phyloP scores from a whole-genome alignment of 169 alveolate genomes.

The Eimeria acervulina region DNA sequence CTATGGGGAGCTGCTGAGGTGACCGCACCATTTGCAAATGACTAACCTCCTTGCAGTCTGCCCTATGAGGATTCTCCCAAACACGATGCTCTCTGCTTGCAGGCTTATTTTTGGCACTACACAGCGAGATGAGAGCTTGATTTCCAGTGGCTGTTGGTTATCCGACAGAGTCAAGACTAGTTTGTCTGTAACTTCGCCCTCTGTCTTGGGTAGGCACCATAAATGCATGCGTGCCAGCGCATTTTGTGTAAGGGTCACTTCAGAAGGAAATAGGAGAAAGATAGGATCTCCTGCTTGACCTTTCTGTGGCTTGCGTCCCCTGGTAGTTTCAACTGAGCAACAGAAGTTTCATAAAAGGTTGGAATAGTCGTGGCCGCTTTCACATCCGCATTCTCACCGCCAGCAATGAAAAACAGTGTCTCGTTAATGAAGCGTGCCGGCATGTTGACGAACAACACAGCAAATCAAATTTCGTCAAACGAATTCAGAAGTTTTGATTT shows the following conservation, averaged over 20 bases:
- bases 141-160: conserved; percentile 94
- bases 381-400: not conserved
- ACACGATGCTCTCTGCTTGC: conserved; percentile 92
- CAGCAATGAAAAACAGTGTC: not conserved
- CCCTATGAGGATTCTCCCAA: conserved; percentile 93
- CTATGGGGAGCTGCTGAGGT: not conserved
- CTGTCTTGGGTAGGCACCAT: conserved; percentile 95
- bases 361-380: not conserved
- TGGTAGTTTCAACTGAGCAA: conserved; percentile 50
- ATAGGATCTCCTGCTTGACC: conserved; percentile 17
- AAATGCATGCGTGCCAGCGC: conserved; percentile 93
- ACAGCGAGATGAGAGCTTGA: conserved; percentile 93
- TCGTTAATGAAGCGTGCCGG: not conserved
- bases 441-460: not conserved
- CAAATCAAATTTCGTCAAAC: no score
- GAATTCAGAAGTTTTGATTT: not conserved
- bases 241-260: conserved; percentile 90
- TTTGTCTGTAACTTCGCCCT: conserved; percentile 92
- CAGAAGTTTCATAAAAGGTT: not conserved
- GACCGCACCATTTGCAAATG: not conserved
- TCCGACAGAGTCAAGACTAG: conserved; percentile 93
- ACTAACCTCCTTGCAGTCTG: conserved; percentile 83
- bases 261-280: conserved; percentile 93
- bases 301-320: conserved; percentile 32
- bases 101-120: conserved; percentile 94